Conservation (phyloP, 306 rosid genomes). For the Cajanus cajan region DNA sequence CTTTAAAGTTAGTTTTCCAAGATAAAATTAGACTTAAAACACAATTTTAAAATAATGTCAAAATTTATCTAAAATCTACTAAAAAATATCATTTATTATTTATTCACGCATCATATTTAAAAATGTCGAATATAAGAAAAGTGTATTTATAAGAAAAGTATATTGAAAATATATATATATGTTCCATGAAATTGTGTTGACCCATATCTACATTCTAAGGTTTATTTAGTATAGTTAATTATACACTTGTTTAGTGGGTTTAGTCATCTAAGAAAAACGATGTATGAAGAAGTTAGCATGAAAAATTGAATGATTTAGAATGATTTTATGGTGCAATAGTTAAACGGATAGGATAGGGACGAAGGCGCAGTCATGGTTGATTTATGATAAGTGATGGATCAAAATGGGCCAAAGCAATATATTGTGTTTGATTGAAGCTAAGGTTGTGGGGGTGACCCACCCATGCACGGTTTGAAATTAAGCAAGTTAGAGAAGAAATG, state of each 20-base stretch:
- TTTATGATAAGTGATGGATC: slow-evolving; percentile 31
- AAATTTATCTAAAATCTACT: no score
- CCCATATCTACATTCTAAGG: no score
- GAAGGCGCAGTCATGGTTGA: slow-evolving; percentile 33
- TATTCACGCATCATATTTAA: no score
- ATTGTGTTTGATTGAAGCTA: slow-evolving; percentile 47
- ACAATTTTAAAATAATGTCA: no score
- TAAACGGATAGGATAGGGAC: slow-evolving; percentile 30
- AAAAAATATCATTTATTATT: no score
- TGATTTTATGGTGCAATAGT: slow-evolving; percentile 28
- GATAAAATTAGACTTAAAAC: no score
- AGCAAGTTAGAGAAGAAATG: slow-evolving; percentile 37
- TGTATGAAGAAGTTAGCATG: slow-evolving; percentile 28
- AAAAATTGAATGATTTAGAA: slow-evolving; percentile 5
- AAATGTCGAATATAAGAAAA: no score
- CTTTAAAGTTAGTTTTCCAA: no score
- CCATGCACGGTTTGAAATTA: slow-evolving; percentile 32
- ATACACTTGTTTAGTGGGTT: slow-evolving; percentile 6
- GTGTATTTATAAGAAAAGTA: no score
- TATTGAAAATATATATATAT: no score
- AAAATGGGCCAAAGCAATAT: slow-evolving; percentile 53
- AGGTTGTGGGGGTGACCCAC: slow-evolving; percentile 47
- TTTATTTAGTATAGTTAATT: no score
- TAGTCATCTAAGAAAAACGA: not conserved
- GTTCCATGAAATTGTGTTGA: no score